phyloP scores from a whole-genome alignment of 371 early-diverging fungal genomes.

The Rhizopus delemar region DNA sequence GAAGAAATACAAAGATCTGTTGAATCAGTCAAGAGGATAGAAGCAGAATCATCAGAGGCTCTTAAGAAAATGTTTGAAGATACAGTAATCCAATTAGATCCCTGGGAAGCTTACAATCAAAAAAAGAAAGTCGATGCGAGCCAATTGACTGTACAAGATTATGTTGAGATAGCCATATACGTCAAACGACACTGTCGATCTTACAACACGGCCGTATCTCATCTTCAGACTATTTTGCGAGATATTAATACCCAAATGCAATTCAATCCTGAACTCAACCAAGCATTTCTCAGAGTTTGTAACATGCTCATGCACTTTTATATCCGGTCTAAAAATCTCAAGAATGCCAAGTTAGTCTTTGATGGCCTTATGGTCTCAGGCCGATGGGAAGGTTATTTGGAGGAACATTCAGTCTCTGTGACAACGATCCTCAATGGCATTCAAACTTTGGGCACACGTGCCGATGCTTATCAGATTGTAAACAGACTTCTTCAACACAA shows the following conservation, averaged over 20 bases:
- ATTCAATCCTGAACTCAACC: not conserved
- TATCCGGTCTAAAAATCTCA: constrained; percentile 20
- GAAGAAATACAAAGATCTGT: too few species aligned
- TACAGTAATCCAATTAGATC: too few species aligned
- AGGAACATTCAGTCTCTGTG: constrained; percentile 18
- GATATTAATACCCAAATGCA: constrained; percentile 23
- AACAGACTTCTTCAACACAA: not conserved
- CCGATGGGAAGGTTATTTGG: constrained; percentile 7
- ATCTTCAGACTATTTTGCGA: constrained; percentile 29
- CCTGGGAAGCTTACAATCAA: constrained; percentile 9
- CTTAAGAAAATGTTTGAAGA: too few species aligned
- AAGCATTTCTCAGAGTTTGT: constrained; percentile 29
- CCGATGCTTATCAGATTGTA: constrained; percentile 25
- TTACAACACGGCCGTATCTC: not conserved
- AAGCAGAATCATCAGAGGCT: not conserved
- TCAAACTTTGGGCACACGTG: constrained; percentile 8
- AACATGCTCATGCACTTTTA: constrained; percentile 44
- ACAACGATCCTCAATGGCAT: constrained; percentile 34
- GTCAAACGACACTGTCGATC: not conserved
- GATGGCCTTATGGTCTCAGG: constrained; percentile 24
- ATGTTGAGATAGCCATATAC: not conserved
- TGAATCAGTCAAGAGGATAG: not conserved
- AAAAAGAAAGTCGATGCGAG: not conserved
- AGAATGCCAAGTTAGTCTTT: constrained; percentile 35
- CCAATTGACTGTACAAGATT: not conserved